Evolutionary conservation across 2,329 filamentous ascomycete genomes (phyloP).

Genomic region (Pyricularia pennisetigena): DNA sequence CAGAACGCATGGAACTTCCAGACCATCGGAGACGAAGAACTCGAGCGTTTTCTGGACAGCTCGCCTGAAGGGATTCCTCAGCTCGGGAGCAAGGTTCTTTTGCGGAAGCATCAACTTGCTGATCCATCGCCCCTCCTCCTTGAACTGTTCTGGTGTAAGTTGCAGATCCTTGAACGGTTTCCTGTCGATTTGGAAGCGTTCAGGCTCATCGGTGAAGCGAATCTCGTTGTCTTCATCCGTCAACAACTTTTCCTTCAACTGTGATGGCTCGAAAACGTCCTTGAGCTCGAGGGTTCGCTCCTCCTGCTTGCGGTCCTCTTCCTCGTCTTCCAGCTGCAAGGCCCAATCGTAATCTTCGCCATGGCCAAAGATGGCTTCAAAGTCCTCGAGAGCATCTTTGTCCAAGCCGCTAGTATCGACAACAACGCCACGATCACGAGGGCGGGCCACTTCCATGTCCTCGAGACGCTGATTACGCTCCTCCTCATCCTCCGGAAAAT

Average conservation of each 20-base stretch:
- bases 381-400: conserved; percentile 87
- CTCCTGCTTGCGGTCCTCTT: conserved; percentile 67
- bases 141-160: conserved; percentile 74
- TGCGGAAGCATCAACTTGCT: conserved; percentile 82
- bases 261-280: conserved; percentile 95
- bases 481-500: conserved; percentile 80
- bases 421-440: conserved; percentile 59
- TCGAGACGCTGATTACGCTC: conserved; percentile 67
- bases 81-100: conserved; percentile 62
- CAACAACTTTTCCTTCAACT: conserved; percentile 86
- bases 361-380: conserved; percentile 92
- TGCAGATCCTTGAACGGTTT: conserved; percentile 78
- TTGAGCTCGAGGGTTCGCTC: conserved; percentile 87
- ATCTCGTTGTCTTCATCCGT: conserved; percentile 94
- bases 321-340: conserved; percentile 76
- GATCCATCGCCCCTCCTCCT: conserved; percentile 88
- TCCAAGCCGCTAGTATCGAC: conserved; percentile 79
- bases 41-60: conserved; percentile 87
- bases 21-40: conserved; percentile 89
- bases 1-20: conserved; percentile 95
- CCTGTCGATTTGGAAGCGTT: conserved; percentile 86
- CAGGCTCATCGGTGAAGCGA: conserved; percentile 78
- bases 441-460: conserved; percentile 80
- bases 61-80: conserved; percentile 75
- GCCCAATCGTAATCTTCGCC: conserved; percentile 96